phyloP scores from a whole-genome alignment of 352 stramenopile species.

The Phytophthora kernoviae region DNA sequence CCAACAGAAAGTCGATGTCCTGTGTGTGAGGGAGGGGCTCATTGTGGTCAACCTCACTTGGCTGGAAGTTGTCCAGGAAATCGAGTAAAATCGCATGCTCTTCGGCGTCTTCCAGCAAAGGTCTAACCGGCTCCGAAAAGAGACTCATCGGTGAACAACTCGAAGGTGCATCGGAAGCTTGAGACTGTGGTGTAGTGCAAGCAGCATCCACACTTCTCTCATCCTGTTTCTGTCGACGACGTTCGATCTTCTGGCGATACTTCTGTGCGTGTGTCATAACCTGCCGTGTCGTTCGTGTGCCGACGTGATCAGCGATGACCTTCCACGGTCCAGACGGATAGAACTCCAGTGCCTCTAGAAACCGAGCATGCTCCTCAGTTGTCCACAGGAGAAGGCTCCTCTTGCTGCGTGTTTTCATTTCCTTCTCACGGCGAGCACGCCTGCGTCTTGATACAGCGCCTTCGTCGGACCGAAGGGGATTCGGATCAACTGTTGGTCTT shows the following conservation, averaged over 20 bases:
- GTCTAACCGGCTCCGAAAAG: no score
- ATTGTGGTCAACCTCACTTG: slow-evolving; percentile 9
- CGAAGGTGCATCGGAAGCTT: not conserved
- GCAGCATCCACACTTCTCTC: slow-evolving; percentile 6
- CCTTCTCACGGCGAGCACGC: slow-evolving; percentile 10
- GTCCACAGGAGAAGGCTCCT: slow-evolving; percentile 35
- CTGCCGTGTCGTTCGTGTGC: slow-evolving; percentile 30
- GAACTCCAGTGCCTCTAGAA: slow-evolving; percentile 38
- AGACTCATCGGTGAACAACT: not conserved
- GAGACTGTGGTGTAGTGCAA: not conserved
- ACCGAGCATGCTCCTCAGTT: slow-evolving; percentile 37
- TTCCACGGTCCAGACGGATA: slow-evolving; percentile 37
- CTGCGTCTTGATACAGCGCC: slow-evolving; percentile 1
- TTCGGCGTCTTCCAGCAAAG: not conserved
- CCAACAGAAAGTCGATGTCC: no score
- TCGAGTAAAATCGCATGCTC: slow-evolving; percentile 11
- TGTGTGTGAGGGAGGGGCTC: no score
- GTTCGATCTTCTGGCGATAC: slow-evolving; percentile 41
- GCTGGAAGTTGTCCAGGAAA: slow-evolving; percentile 11
- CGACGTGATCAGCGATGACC: slow-evolving; percentile 32
- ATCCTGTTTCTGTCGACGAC: slow-evolving; percentile 8
- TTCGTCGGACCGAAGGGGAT: slow-evolving; percentile 23
- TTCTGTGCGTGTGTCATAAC: slow-evolving; percentile 48
- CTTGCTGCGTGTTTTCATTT: slow-evolving; percentile 17
- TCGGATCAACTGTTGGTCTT: slow-evolving; percentile 30